Base-by-base conservation (phyloP, 495 filamentous ascomycete genomes). In the Penicillium herquei region DNA sequence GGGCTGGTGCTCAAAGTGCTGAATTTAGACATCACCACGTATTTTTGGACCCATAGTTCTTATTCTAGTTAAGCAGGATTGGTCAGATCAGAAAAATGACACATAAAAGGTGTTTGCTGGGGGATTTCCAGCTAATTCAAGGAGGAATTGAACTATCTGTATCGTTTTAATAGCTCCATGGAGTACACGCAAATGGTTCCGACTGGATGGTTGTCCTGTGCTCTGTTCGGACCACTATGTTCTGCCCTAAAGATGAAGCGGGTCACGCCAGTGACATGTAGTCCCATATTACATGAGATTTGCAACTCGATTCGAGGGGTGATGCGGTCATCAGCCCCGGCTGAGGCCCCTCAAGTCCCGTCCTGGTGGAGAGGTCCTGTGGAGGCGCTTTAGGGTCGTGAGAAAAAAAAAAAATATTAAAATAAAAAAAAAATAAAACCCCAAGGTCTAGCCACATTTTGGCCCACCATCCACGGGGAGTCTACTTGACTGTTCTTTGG, bases 391-490 rank as follows among this genome's bases (percentile, higher is more conserved):
- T 26, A 26, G 21, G 4, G 21, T 26, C 21, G 21, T 26, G 21
- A 26, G 21, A 26, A 26, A 26, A 26, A 26, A 2, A 26, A 26
- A 26, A 26, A 26, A 26, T 26, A 26, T 2, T 26, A 26, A 26
- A 26, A n/a, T n/a, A n/a, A 26, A 26, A 2, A 26, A 26, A 26
- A 26, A 26, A 49, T 35, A 39, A 59, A 39, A 59, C 48, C 40
- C 54, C 42, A 56, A 53, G 56, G 53, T 32, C 64, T 53, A 62
- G 58, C 58, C 58, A 52, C 53, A 64, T 59, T 55, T 7, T 46
- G 64, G 61, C 53, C 61, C 61, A 64, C 60, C 49, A 40, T 58
- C 49, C 52, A 62, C 55, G 56, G 62, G 54, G 44, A 58, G 57
- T 56, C 51, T 57, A 54, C 37, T 51, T 47, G 54, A 41, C 51